Evolutionary conservation across 2,329 filamentous ascomycete species (phyloP).

Genomic region (Penicillium hordei): DNA sequence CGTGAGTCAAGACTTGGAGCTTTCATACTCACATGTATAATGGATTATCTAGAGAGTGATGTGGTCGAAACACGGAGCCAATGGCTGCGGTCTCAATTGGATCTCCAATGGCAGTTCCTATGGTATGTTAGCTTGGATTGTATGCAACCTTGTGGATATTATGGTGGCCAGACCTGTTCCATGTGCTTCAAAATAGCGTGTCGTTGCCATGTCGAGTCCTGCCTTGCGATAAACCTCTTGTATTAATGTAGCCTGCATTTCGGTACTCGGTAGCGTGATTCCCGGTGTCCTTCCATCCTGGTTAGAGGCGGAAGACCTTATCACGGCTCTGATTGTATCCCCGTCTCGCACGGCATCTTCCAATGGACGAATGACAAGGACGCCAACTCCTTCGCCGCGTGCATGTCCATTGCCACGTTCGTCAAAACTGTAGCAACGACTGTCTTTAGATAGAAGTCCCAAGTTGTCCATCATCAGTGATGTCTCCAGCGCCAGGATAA

Average conservation of each 20-base stretch:
- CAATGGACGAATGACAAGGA: slow-evolving; percentile 36
- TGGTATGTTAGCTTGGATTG: slow-evolving; percentile 13
- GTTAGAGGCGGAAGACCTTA: slow-evolving; percentile 39
- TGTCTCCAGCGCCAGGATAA: neutral
- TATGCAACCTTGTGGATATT: slow-evolving; percentile 15
- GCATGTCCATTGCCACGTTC: slow-evolving; percentile 31
- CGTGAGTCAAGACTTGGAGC: neutral
- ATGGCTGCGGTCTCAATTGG: neutral
- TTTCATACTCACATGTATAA: neutral
- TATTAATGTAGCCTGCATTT: slow-evolving; percentile 29
- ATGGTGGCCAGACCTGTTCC: slow-evolving; percentile 42
- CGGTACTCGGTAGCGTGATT: slow-evolving; percentile 41
- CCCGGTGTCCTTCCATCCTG: slow-evolving; percentile 46
- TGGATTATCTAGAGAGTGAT: neutral
- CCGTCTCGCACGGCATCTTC: slow-evolving; percentile 41
- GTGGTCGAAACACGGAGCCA: neutral
- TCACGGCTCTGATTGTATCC: slow-evolving; percentile 43
- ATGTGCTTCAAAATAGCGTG: slow-evolving; percentile 17
- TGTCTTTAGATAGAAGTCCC: slow-evolving; percentile 7
- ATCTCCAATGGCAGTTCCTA: slow-evolving; percentile 3
- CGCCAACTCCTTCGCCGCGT: slow-evolving; percentile 8
- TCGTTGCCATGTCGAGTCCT: slow-evolving; percentile 12
- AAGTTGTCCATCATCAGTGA: slow-evolving; percentile 9
- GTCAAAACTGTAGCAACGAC: slow-evolving; percentile 26
- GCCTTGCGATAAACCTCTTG: slow-evolving; percentile 21